These are phyloP conservation scores for Yamadazyma endophytica DNA, from an alignment of 805 yeast species.

Conservation along the genomic window DNA sequence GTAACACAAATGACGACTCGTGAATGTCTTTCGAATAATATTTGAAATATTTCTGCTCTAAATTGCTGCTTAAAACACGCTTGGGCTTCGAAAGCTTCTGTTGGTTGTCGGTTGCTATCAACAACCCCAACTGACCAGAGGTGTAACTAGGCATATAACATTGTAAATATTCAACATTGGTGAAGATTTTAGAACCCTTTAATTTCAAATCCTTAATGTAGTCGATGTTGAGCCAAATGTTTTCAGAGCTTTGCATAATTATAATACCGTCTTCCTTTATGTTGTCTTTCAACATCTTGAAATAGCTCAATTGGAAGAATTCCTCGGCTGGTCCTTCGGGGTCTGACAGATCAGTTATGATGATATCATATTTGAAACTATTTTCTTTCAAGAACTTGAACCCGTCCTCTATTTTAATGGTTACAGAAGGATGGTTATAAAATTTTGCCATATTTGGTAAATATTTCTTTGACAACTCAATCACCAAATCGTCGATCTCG, in stretches of 20 bases:
- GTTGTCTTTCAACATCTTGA: constrained; percentile 60
- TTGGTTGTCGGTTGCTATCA: constrained; percentile 63
- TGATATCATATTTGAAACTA: constrained; percentile 63
- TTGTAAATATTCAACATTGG: constrained; percentile 62
- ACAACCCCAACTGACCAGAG: constrained; percentile 79
- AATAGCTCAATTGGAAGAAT: constrained; percentile 75
- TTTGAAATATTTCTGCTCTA: constrained; percentile 48
- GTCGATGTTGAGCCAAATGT: constrained; percentile 66
- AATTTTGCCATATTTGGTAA: constrained; percentile 73
- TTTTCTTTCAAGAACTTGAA: constrained; percentile 59
- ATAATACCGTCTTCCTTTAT: constrained; percentile 63
- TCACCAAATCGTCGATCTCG: constrained; percentile 87
- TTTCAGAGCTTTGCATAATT: constrained; percentile 75
- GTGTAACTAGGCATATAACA: constrained; percentile 87
- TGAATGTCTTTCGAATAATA: constrained; percentile 71
- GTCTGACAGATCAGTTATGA: constrained; percentile 89
- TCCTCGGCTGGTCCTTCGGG: constrained; percentile 96
- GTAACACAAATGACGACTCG: constrained; percentile 69
- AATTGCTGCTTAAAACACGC: constrained; percentile 39
- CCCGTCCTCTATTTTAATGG: constrained; percentile 74
- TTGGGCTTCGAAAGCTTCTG: constrained; percentile 46
- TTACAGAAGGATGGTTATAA: constrained; percentile 61
- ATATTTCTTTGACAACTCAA: constrained; percentile 63
- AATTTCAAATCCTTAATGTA: constrained; percentile 45
- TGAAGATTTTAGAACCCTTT: constrained; percentile 53